Evolutionary conservation across 495 filamentous ascomycete species (phyloP), one percentile per base, ranked within the genome.

Genomic region (Hypoxylon perforatum): DNA sequence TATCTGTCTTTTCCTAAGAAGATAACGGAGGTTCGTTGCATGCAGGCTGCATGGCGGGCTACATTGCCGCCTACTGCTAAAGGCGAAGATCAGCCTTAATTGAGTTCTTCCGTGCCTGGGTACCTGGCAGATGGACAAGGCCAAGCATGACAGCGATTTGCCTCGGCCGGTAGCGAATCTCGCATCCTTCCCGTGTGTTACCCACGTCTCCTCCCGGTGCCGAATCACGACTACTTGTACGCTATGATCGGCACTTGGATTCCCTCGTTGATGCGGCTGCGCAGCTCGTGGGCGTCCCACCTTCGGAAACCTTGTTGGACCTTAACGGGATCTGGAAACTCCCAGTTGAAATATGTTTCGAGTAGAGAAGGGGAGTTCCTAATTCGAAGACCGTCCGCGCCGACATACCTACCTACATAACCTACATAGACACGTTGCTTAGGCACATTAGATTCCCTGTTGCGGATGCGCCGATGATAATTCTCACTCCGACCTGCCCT

Each of bases 11-110:
- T 69, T 57, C 17, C 61, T 25, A 65, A 47, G 51, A 69, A 69
- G 65, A 69, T 60, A 69, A 64, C 65, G 65, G 65, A 69, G 23
- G 60, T 61, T 51, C 45, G 14, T 33, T 23, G 56, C 19, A 61
- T 61, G 60, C 44, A 57, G 50, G 55, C 30, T 45, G 60, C 19
- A 60, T 42, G 50, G 25, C 25, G n/a, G n/a, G n/a, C n/a, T n/a
- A n/a, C n/a, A n/a, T n/a, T n/a, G n/a, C 50, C 39, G 65, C 55
- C 65, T 63, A 60, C 65, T 63, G 56, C 45, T 69, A 65, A 52
- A 65, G 66, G 66, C 36, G 56, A 69, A 69, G 66, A 69, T 69
- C 66, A 61, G 66, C 66, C 66, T 64, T 25, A 65, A 69, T 65
- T 65, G 61, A 65, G 39, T 65, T 65, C 22, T 57, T 61, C 66